Conservation (phyloP, 805 yeast species). For the Candida manassasensis region DNA sequence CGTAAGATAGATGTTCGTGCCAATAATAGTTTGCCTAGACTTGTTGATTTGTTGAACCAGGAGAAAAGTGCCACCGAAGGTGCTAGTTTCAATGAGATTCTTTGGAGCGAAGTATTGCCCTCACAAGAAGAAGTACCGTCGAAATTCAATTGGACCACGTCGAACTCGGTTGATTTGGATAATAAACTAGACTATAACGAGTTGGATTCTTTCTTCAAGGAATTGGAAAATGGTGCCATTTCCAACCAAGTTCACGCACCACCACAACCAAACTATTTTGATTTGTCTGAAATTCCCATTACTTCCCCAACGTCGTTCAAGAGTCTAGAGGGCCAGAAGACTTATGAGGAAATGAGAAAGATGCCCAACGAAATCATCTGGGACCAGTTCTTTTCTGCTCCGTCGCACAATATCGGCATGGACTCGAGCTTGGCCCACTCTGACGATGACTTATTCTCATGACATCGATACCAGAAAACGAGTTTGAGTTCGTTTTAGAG, state of each 20-base stretch:
- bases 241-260: conserved; percentile 11
- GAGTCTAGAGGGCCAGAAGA: conserved; percentile 46
- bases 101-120: conserved; percentile 6
- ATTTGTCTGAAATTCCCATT: conserved; percentile 1
- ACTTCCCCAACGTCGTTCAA: conserved; percentile 7
- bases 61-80: conserved; percentile 5
- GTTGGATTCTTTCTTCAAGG: conserved; percentile 45
- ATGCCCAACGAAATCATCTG: conserved; percentile 63
- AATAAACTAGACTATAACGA: conserved; percentile 9
- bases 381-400: conserved; percentile 54
- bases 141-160: conserved; percentile 33
- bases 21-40: conserved; percentile 33
- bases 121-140: conserved; percentile 4
- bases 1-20: conserved; percentile 27
- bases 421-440: background rate
- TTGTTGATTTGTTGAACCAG: conserved; percentile 29
- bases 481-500: no score
- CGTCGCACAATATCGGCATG: conserved; percentile 1
- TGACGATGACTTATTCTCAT: background rate
- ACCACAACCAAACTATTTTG: conserved; percentile 5
- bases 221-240: conserved; percentile 32
- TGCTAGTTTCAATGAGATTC: conserved; percentile 5
- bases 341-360: conserved; percentile 58
- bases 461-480: background rate
- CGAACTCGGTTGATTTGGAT: conserved; percentile 10